A percentile compares a stretch with the other conserved stretches of the same genome.
These are phyloP conservation scores for Rugosomyces carneus DNA, from an alignment of 1,284 basidiomycete genomes.

Conservation along the genomic window DNA sequence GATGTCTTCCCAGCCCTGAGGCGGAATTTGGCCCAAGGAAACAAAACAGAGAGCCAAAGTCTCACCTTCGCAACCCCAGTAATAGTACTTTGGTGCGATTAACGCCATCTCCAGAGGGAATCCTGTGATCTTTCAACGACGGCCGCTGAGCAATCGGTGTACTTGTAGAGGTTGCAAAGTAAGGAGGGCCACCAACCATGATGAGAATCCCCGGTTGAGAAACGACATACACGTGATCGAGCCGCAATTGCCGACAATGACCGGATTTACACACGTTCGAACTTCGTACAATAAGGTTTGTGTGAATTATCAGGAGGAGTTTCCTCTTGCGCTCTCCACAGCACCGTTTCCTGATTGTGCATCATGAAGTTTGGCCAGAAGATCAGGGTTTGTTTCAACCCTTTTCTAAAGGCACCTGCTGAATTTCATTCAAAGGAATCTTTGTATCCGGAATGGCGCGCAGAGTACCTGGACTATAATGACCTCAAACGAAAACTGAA, in stretches of 20 bases:
- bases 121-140: conserved; percentile 22
- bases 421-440: conserved; percentile 49
- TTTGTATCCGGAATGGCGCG: conserved; percentile 85
- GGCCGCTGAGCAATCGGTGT: conserved; percentile 20
- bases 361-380: conserved; percentile 86
- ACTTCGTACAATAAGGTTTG: background rate
- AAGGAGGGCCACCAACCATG: conserved; percentile 24
- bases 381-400: conserved; percentile 70
- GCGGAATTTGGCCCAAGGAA: conserved; percentile 1
- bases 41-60: conserved; percentile 17
- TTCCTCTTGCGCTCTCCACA: background rate
- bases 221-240: conserved; percentile 6
- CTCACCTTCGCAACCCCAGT: conserved; percentile 72
- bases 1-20: conserved; percentile 87
- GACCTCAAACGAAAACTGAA: conserved; percentile 88
- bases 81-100: conserved; percentile 69
- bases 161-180: conserved; percentile 26
- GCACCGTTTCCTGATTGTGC: background rate
- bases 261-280: background rate
- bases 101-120: conserved; percentile 19
- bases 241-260: background rate
- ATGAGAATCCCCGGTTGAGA: conserved; percentile 13
- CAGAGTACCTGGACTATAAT: conserved; percentile 88
- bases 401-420: conserved; percentile 1
- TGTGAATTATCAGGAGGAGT: background rate